Evolutionary conservation across 164 flowering plant species (phyloP), one percentile per base, ranked within the genome.

Genomic region (Macadamia tetraphylla): DNA sequence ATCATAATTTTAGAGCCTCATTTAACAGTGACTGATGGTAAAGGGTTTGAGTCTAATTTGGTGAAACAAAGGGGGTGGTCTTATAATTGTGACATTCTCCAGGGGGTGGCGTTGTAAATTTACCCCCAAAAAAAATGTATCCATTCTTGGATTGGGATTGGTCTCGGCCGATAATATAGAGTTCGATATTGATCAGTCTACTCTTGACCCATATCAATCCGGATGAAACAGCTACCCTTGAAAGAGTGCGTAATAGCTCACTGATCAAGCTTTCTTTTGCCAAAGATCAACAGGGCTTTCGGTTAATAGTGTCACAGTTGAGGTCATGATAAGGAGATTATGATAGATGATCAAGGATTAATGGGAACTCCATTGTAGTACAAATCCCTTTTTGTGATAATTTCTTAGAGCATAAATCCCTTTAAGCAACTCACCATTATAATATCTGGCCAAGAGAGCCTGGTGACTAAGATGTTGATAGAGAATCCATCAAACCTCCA

Each of bases 321-420:
- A 70, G 23, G 85, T 79, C 58, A 76, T 82, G 85, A 82, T 82
- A 81, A 6, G 85, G 77, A 71, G 79, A 81, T 61, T 81, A 81
- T 46, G 83, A 81, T 29, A 81, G 83, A 0, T 78, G 70, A 70
- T 52, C 67, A 23, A 23, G 23, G 23, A 23, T 23, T 23, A 23
- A 23, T 4, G 84, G 84, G n/a, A 63, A 74, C 14, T 79, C 72
- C 62, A 62, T 81, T 13, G 84, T 81, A 5, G 78, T 78, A 62
- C 81, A 76, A 70, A 78, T 81, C 4, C 23, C 23, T 23, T 23
- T 23, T 23, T 23, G 23, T 23, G 23, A 23, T 23, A 23, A 23
- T 23, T 23, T 23, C 23, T 23, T 23, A 23, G 23, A 23, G 23
- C 23, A 23, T 23, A 23, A 23, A 23, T 23, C 23, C 23, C 23